Evolutionary conservation across 352 stramenopile genomes (phyloP).

Genomic region (Achlya hypogyna): DNA sequence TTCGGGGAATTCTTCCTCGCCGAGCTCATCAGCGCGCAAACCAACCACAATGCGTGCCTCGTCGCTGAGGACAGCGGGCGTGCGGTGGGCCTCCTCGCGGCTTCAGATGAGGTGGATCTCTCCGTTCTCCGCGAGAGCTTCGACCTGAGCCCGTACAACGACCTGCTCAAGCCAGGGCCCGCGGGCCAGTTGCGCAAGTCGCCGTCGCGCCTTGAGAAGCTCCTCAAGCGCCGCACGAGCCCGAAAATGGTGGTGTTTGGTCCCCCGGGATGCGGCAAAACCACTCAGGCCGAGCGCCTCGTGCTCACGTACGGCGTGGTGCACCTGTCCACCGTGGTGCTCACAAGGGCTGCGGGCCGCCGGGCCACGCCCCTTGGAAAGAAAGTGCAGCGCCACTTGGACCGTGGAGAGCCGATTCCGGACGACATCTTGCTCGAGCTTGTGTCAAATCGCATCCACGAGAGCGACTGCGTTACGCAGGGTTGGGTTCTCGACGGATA

Average conservation of each 20-base stretch:
- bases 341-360: slow-evolving; percentile 78
- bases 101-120: slow-evolving; percentile 81
- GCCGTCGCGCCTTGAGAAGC: slow-evolving; percentile 13
- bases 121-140: slow-evolving; percentile 76
- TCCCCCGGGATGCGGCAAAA: slow-evolving; percentile 88
- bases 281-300: slow-evolving; percentile 90
- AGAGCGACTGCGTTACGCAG: slow-evolving; percentile 60
- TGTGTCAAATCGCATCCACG: slow-evolving; percentile 57
- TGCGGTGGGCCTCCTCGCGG: slow-evolving; percentile 67
- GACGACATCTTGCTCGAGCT: slow-evolving; percentile 43
- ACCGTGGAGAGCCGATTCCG: slow-evolving; percentile 37
- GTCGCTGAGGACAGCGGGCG: slow-evolving; percentile 42
- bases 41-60: slow-evolving; percentile 75
- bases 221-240: slow-evolving; percentile 24
- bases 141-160: slow-evolving; percentile 67
- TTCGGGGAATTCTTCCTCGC: slow-evolving; percentile 91
- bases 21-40: slow-evolving; percentile 85
- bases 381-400: slow-evolving; percentile 34
- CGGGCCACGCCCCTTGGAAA: slow-evolving; percentile 28
- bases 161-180: slow-evolving; percentile 38
- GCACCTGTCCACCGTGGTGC: slow-evolving; percentile 86
- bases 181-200: slow-evolving; percentile 22
- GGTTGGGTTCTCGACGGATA: slow-evolving; percentile 93
- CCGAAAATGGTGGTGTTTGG: slow-evolving; percentile 45
- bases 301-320: slow-evolving; percentile 80